Base-by-base conservation (phyloP, 2,329 filamentous ascomycete species). In the Erysiphe neolycopersici region DNA sequence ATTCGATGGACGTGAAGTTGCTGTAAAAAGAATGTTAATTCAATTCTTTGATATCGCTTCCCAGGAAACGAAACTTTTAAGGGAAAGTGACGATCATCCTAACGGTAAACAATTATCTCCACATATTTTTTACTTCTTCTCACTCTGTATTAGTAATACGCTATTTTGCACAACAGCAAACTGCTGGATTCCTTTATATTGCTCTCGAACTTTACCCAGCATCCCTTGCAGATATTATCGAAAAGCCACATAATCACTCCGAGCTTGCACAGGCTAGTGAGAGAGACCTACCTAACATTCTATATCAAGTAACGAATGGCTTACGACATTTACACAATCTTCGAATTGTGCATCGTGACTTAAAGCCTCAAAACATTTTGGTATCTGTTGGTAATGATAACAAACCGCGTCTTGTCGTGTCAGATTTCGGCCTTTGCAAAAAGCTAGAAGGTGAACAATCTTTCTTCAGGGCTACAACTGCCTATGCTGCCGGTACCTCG, bases 311-410 rank as follows among this genome's bases (percentile, higher is more conserved):
- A 47, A 82, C 85, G 2, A 78, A 80, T 45, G 89, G 89, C 32
- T 71, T 98, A 29, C 76, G 77, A 46, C 85, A 95, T 59, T 65
- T 98, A 10, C 89, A 98, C 60, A 78, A 76, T 16, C 68, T 95
- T 38, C 79, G 89, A 47, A 94, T 98, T 54, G 91, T 98, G 3
- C 89, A 98, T 58, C 80, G 89, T 43, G 89, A 98, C 56, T 71
- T 98, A 54, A 98, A 98, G 58, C 89, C 89, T 0, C 89, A 98
- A 54, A 98, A 98, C 52, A 95, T 98, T 42, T 67, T 98, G 1
- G 84, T 95, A 46, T 71, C 74, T 31, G 75, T 77, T 63, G 74
- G 69, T 50, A 74, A 77, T 51, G 68, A 74, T 46, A 71, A 72
- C 37, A 71, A 68, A 32, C 76, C 84, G 19, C 77, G 87, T n/a